Evolutionary conservation across 768 basidiomycete species (phyloP), one percentile per base, ranked within the genome.

Genomic region (Artomyces pyxidatus): DNA sequence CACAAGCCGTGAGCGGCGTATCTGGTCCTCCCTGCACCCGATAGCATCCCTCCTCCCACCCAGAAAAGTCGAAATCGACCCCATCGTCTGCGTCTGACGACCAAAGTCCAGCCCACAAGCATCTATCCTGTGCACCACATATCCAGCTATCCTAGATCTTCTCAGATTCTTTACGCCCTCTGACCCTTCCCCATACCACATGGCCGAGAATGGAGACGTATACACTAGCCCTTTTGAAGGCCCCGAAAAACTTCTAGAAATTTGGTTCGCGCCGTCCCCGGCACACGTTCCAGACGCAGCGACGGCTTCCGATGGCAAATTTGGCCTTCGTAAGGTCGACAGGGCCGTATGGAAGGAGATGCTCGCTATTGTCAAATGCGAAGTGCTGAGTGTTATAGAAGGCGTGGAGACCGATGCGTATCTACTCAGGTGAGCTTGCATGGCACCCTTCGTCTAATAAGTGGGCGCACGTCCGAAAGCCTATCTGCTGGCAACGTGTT

Each of bases 321-420:
- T 68, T 19, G 96, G 96, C 30, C 76, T 99, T 39, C 74, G 94
- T 50, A 77, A 72, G 57, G 83, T 99, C 28, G 73, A 80, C 57
- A 73, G 83, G 51, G 66, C 73, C 26, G 71, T 87, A 27, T 99
- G 96, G 96, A 93, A 96, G 69, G 88, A 90, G 50, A 96, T 99
- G 92, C 81, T 99, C 52, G 84, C 83, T 68, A 88, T 95, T 55
- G 96, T 99, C 63, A 83, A 88, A 63, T 99, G 96, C 75, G 90
- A 96, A 63, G 88, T 98, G 32, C 78, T 99, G 64, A 95, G 84
- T 62, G 82, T 88, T 48, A 75, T 96, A 39, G 76, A 88, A 62
- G 96, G 95, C 51, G 68, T 75, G n/a, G 89, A 95, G 58, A 81
- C 83, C 56, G 96, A 98, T 61, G 95, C 96, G 22, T 99, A 98